A percentile compares a stretch with the other conserved stretches of the same genome.
Conservation (phyloP, 2,329 filamentous ascomycete species). For the Colletotrichum orchidophilum region DNA sequence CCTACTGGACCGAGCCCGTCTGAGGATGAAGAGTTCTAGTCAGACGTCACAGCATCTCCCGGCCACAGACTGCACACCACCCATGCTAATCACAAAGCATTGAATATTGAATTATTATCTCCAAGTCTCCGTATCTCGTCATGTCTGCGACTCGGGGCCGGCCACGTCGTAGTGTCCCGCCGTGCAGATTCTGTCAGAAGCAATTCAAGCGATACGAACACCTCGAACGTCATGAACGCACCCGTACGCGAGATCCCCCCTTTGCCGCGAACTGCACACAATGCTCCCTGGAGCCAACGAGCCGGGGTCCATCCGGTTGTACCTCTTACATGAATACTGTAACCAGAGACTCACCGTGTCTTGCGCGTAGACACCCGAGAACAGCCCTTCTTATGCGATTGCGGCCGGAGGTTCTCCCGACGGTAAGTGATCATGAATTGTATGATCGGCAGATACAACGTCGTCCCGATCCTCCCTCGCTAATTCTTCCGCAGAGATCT, state of each 20-base stretch:
- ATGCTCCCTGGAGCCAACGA: too few relatives aligned
- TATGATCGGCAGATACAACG: too few relatives aligned
- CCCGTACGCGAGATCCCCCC: slow-evolving; percentile 34
- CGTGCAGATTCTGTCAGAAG: slow-evolving; percentile 43
- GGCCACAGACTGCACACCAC: background rate
- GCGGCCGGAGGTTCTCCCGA: slow-evolving; percentile 42
- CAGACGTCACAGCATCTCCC: background rate
- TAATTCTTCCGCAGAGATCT: background rate
- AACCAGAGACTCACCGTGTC: background rate
- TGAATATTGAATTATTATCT: background rate
- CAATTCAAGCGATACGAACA: slow-evolving; percentile 45
- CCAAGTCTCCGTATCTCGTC: too few relatives aligned
- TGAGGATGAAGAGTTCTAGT: too few relatives aligned
- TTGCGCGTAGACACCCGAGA: slow-evolving; percentile 43
- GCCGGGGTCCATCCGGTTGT: too few relatives aligned
- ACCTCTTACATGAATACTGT: too few relatives aligned
- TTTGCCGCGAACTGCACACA: too few relatives aligned
- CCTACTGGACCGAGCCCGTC: background rate
- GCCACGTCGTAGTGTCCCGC: slow-evolving; percentile 20
- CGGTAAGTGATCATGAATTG: too few relatives aligned
- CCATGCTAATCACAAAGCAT: background rate
- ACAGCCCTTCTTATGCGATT: slow-evolving; percentile 43
- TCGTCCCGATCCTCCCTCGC: too few relatives aligned
- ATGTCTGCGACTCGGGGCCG: background rate
- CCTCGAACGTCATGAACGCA: slow-evolving; percentile 43